Evolutionary conservation across 768 basidiomycete genomes (phyloP).

Genomic region (Pholiota molesta): DNA sequence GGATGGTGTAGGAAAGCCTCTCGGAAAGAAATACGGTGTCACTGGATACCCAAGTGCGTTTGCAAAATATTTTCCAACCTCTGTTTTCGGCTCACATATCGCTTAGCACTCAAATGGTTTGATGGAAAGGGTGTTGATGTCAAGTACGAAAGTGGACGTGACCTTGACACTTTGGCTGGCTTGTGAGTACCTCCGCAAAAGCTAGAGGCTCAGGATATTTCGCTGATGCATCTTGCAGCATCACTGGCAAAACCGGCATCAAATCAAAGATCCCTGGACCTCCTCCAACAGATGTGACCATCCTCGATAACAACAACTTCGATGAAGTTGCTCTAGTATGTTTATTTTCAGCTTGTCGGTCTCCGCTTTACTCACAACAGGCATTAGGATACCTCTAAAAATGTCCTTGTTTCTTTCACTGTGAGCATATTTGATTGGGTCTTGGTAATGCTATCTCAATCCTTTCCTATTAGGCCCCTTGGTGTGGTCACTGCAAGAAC

Average conservation of each 20-base stretch:
- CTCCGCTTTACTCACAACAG: not conserved
- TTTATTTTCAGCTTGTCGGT: not conserved
- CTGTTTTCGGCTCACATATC: conserved; percentile 5
- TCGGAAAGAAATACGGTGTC: conserved; percentile 80
- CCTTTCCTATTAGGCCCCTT: conserved; percentile 51
- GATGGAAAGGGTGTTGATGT: conserved; percentile 64
- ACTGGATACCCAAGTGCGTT: conserved; percentile 85
- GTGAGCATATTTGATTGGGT: conserved; percentile 37
- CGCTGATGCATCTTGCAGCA: conserved; percentile 41
- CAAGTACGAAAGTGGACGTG: conserved; percentile 77
- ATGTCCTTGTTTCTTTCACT: conserved; percentile 86
- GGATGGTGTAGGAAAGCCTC: conserved; percentile 78
- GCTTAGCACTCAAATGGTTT: conserved; percentile 90
- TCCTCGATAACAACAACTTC: conserved; percentile 75
- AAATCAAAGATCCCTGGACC: conserved; percentile 90
- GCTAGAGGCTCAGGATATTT: not conserved
- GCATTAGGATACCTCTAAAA: conserved; percentile 65
- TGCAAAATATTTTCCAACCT: not conserved
- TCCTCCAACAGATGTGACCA: conserved; percentile 67
- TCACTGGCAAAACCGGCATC: conserved; percentile 74
- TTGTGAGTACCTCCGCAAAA: conserved; percentile 56
- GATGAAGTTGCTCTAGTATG: conserved; percentile 71
- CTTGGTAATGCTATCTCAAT: not conserved
- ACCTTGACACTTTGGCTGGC: conserved; percentile 71
- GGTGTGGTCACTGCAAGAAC: conserved; percentile 96